Evolutionary conservation across 495 filamentous ascomycete species (phyloP).

Genomic region (Paragyromitra xinjiangensis): DNA sequence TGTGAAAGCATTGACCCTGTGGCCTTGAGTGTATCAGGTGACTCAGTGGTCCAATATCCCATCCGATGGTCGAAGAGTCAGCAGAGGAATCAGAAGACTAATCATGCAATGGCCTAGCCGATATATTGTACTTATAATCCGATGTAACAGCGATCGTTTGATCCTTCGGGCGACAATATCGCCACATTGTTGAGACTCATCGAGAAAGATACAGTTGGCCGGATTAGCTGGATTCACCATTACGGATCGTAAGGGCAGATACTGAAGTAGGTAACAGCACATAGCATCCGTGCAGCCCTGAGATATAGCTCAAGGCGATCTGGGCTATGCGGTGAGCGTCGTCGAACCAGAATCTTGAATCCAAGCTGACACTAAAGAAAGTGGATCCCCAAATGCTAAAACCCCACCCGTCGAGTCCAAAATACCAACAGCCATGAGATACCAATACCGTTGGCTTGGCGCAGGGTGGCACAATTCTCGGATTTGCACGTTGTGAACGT

Average conservation of each 20-base stretch:
- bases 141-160: background rate
- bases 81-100: conserved; percentile 23
- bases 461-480: background rate
- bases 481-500: background rate
- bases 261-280: background rate
- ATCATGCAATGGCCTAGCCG: background rate
- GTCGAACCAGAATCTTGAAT: background rate
- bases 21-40: background rate
- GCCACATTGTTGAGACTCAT: background rate
- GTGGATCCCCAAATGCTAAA: background rate
- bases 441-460: background rate
- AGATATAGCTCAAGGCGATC: background rate
- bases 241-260: background rate
- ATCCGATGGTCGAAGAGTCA: background rate
- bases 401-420: background rate
- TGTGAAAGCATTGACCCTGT: background rate
- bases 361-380: background rate
- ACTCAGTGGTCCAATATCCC: background rate
- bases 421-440: background rate
- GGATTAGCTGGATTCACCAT: background rate
- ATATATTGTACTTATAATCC: conserved; percentile 1
- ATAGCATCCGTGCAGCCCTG: background rate
- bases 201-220: background rate
- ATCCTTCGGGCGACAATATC: background rate
- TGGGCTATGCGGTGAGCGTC: background rate